These are phyloP conservation scores for Alternaria sp. DNA, from an alignment of 2,329 filamentous ascomycete genomes.

Conservation along the genomic window DNA sequence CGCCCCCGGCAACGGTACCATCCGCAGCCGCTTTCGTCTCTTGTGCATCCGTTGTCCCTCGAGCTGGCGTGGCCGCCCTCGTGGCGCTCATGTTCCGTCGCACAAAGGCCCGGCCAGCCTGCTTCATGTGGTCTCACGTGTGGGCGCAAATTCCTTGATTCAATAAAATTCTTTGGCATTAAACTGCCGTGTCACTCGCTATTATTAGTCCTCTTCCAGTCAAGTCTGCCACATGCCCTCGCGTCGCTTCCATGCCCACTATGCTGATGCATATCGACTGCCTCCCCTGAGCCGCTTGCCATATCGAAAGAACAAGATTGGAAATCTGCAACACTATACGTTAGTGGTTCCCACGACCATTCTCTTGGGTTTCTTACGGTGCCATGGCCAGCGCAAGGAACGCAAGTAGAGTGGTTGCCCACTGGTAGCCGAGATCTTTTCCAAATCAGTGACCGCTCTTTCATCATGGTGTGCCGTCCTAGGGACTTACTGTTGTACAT, in stretches of 20 bases:
- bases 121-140: conserved; percentile 47
- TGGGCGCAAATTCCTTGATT: conserved; percentile 35
- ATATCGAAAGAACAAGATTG: conserved; percentile 57
- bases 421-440: conserved; percentile 56
- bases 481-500: conserved; percentile 58
- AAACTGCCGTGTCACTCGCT: conserved; percentile 44
- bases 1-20: conserved; percentile 30
- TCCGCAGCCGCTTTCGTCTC: conserved; percentile 29
- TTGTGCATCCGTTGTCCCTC: conserved; percentile 33
- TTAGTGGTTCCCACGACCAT: conserved; percentile 43
- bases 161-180: conserved; percentile 44
- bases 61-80: conserved; percentile 44
- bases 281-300: conserved; percentile 56
- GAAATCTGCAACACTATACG: conserved; percentile 45
- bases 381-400: conserved; percentile 59
- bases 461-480: conserved; percentile 30
- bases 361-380: conserved; percentile 46
- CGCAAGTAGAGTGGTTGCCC: conserved; percentile 56
- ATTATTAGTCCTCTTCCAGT: conserved; percentile 36
- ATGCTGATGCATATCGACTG: conserved; percentile 55
- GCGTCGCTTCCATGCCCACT: conserved; percentile 15
- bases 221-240: conserved; percentile 18
- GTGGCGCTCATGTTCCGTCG: conserved; percentile 41
- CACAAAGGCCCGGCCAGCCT: conserved; percentile 38
- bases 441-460: conserved; percentile 55